These are phyloP conservation scores for Mrakia blollopis DNA, from an alignment of 768 basidiomycete species.

Conservation along the genomic window DNA sequence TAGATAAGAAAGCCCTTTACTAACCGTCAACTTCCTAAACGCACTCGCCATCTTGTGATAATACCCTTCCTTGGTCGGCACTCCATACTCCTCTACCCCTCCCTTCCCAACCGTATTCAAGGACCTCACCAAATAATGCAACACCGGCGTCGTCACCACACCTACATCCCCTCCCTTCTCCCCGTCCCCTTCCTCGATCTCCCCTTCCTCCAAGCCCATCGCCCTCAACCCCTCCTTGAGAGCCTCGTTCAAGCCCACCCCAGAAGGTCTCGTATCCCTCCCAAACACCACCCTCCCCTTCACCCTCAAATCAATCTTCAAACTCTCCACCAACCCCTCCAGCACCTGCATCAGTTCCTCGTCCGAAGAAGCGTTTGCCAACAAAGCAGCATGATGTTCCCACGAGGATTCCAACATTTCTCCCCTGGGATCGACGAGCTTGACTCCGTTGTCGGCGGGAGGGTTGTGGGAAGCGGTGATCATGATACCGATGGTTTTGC, in stretches of 20 bases:
- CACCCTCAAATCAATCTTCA: conserved; percentile 71
- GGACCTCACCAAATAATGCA: conserved; percentile 88
- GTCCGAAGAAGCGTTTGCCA: conserved; percentile 79
- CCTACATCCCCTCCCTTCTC: conserved; percentile 55
- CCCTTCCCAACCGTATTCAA: conserved; percentile 74
- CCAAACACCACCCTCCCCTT: conserved; percentile 84
- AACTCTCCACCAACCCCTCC: conserved; percentile 55
- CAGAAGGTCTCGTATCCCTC: conserved; percentile 86
- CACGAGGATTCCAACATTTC: conserved; percentile 95
- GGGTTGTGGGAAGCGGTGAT: conserved; percentile 99
- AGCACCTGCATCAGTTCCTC: conserved; percentile 67
- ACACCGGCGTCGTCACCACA: conserved; percentile 84
- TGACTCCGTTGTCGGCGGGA: conserved; percentile 96
- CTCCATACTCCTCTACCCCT: conserved; percentile 70
- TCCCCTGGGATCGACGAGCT: conserved; percentile 92
- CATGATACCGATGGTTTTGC: conserved; percentile 93
- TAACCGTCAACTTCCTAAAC: conserved; percentile 79
- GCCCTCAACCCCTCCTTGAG: conserved; percentile 77
- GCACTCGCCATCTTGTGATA: conserved; percentile 71
- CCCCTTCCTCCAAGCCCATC: conserved; percentile 52
- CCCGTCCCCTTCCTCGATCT: conserved; percentile 44
- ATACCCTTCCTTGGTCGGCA: conserved; percentile 76
- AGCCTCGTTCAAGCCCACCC: conserved; percentile 65
- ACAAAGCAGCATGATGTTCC: conserved; percentile 77
- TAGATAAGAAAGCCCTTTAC: conserved; percentile 41